phyloP scores from a whole-genome alignment of 2,329 filamentous ascomycete species.

The Ophiosphaerella herpotricha region DNA sequence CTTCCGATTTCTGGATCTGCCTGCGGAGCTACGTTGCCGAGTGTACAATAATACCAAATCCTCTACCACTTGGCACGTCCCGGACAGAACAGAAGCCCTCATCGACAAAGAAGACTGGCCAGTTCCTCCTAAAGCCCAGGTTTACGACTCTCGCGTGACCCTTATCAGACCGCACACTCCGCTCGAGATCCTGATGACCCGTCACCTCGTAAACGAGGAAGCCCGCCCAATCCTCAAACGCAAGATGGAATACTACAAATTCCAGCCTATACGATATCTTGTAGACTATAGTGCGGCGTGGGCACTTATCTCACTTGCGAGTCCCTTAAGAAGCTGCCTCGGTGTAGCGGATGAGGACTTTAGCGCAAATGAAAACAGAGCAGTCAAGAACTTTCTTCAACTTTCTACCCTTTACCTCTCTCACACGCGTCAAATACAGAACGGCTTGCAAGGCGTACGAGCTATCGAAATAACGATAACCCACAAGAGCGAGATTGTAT shows the following conservation, averaged over 20 bases:
- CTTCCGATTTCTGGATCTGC: constrained; percentile 15
- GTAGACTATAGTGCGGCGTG: constrained; percentile 16
- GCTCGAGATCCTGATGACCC: constrained; percentile 9
- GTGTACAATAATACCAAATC: constrained; percentile 12
- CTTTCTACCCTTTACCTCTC: constrained; percentile 1
- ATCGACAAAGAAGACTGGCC: constrained; percentile 6
- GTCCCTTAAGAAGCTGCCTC: too few relatives aligned
- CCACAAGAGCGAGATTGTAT: constrained; percentile 3
- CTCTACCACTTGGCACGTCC: constrained; percentile 8
- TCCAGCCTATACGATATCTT: constrained; percentile 14
- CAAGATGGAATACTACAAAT: constrained; percentile 9
- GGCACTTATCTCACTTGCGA: constrained; percentile 4
- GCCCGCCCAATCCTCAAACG: constrained; percentile 9
- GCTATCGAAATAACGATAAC: constrained; percentile 12
- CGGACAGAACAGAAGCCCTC: constrained; percentile 7
- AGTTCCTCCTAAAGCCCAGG: constrained; percentile 5
- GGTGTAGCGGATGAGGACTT: too few relatives aligned
- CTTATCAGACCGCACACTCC: constrained; percentile 9
- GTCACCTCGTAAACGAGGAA: constrained; percentile 12
- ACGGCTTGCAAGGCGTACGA: constrained; percentile 1
- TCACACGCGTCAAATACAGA: background rate
- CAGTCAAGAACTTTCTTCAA: constrained; percentile 2
- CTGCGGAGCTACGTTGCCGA: constrained; percentile 10
- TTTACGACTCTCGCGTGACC: constrained; percentile 7
- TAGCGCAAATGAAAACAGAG: background rate